A percentile compares a stretch with the other conserved stretches of the same genome.
Evolutionary conservation across 768 basidiomycete species (phyloP).

Genomic region (Saitozyma sp.): DNA sequence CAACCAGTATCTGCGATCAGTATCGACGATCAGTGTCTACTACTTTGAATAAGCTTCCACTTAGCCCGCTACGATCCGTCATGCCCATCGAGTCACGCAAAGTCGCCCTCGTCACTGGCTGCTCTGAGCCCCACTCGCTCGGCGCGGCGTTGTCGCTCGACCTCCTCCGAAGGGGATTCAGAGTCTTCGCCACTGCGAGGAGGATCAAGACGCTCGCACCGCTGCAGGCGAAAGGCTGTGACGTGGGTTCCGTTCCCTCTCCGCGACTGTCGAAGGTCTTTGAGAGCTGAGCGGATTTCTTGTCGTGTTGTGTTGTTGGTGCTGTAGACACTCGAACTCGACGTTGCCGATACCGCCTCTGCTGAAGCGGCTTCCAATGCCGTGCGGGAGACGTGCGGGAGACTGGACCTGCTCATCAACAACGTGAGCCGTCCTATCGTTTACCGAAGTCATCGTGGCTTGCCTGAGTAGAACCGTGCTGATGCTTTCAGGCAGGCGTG

Average conservation of each 20-base stretch:
- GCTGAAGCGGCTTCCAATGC: neutral
- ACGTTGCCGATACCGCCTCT: conserved; percentile 5
- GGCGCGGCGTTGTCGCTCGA: conserved; percentile 10
- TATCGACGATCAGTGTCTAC: too few relatives aligned
- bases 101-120: conserved; percentile 18
- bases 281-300: too few relatives aligned
- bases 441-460: too few relatives aligned
- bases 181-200: conserved; percentile 23
- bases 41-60: too few relatives aligned
- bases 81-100: too few relatives aligned
- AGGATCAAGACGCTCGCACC: neutral
- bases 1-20: too few relatives aligned
- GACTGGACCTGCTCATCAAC: conserved; percentile 17
- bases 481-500: neutral
- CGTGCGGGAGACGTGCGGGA: neutral
- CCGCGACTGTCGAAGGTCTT: neutral
- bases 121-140: conserved; percentile 11
- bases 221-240: neutral
- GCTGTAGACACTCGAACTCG: conserved; percentile 8
- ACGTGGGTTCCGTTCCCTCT: conserved; percentile 5
- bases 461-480: too few relatives aligned
- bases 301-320: too few relatives aligned
- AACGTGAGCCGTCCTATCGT: conserved; percentile 6
- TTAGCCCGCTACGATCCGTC: too few relatives aligned
- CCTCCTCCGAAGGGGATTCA: conserved; percentile 10